phyloP scores from a whole-genome alignment of 202 grass and related monocot species.

The Schoenoplectus triqueter region DNA sequence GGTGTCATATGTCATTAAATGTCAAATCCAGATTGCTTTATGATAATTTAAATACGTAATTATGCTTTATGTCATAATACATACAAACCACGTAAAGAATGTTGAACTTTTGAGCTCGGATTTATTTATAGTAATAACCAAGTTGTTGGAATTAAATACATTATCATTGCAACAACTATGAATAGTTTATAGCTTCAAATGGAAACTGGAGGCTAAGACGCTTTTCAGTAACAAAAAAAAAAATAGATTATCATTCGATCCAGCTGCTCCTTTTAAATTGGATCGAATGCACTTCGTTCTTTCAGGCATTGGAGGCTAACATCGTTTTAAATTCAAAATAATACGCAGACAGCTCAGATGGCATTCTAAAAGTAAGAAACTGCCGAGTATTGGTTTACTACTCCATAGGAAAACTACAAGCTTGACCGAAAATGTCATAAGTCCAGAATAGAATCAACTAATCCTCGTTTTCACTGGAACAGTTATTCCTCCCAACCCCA shows the following conservation, averaged over 20 bases:
- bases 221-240: not conserved
- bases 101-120: not conserved
- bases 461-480: slow-evolving; percentile 39
- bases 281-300: not conserved
- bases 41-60: not conserved
- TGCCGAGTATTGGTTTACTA: not conserved
- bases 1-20: not conserved
- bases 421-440: slow-evolving; percentile 18
- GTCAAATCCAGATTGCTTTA: not conserved
- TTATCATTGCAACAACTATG: not conserved
- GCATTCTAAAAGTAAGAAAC: not conserved
- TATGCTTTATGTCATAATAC: not conserved
- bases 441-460: slow-evolving; percentile 33
- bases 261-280: not conserved
- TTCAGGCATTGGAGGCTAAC: not conserved
- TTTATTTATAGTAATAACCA: not conserved
- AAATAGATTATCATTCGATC: not conserved
- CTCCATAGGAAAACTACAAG: slow-evolving; percentile 8
- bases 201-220: not conserved
- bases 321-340: not conserved
- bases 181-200: not conserved
- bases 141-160: not conserved
- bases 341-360: not conserved
- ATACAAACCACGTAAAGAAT: not conserved
- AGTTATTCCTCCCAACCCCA: slow-evolving; percentile 15